Evolutionary conservation across 345 rosid genomes (phyloP), one percentile per base, ranked within the genome.

Genomic region (Diplotaxis tenuifolia): DNA sequence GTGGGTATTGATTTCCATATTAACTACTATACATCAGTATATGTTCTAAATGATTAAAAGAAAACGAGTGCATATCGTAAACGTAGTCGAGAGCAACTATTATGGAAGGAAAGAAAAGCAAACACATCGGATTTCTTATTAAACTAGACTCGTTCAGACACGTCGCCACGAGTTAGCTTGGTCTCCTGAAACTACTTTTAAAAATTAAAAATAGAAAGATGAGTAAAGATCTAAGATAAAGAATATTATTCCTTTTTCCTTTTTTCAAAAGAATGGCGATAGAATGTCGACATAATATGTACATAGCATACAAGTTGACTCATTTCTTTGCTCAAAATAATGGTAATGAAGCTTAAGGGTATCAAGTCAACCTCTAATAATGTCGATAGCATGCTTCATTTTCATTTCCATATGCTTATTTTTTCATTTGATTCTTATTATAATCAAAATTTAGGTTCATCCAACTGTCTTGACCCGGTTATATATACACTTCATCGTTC

Each of bases 231-330:
- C 27, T 14, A 75, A 27, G 14, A 62, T n/a, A 34, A 57, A 65
- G 76, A 76, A 70, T 70, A 32, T 18, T 14, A 56, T 62, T 47
- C 11, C 3, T 8, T 15, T 34, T 18, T 3, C 21, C 16, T 22
- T 28, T 22, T 29, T 12, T 42, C 10, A 64, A 70, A 7, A 15
- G 68, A 10, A 59, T 77, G 80, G 57, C 72, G 76, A 58, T 65
- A 77, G 16, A 71, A 65, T 77, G 80, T 77, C 80, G 80, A 77
- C 80, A 77, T 77, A 76, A 71, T 25, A 70, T 22, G 80, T 70
- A 70, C 67, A 59, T 56, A 45, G 14, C 21, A 29, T 9, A 18
- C 71, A 20, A 70, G 75, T 76, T 47, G 75, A 65, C 45, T 49
- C 71, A 45, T 58, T 75, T 58, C 67, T 32, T 23, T 68, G 71